A percentile compares a stretch with the other conserved stretches of the same genome.
Conservation (phyloP, 1,139 yeast genomes). For the Scheffersomyces segobiensis region DNA sequence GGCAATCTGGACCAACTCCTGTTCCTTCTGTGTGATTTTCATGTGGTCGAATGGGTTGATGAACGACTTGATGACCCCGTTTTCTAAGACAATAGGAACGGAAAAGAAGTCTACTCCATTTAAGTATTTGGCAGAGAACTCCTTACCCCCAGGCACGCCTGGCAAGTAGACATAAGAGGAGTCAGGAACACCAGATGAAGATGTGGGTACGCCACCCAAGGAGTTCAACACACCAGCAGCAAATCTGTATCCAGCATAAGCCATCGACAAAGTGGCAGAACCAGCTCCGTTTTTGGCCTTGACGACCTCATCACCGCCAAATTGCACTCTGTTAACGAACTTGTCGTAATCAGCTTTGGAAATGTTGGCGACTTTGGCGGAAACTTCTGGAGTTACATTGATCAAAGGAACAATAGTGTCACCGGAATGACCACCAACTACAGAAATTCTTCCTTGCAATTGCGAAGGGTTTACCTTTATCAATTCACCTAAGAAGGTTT, state of each 20-base stretch:
- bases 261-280: constrained; percentile 78
- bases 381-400: constrained; percentile 26
- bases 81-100: constrained; percentile 56
- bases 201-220: constrained; percentile 28
- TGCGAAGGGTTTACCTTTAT: constrained; percentile 34
- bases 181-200: constrained; percentile 37
- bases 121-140: constrained; percentile 37
- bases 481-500: constrained; percentile 57
- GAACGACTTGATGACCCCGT: constrained; percentile 51
- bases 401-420: constrained; percentile 69
- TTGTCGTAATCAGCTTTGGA: constrained; percentile 36
- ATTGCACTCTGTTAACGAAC: constrained; percentile 64
- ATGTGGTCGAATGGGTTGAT: constrained; percentile 43
- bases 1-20: constrained; percentile 50
- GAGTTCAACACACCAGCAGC: constrained; percentile 53
- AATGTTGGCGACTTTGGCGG: constrained; percentile 30
- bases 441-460: constrained; percentile 54
- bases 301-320: constrained; percentile 80
- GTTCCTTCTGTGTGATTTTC: constrained; percentile 42
- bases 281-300: constrained; percentile 78
- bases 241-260: constrained; percentile 72
- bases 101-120: constrained; percentile 56
- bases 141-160: constrained; percentile 52
- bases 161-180: constrained; percentile 64
- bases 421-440: constrained; percentile 78